These are phyloP conservation scores for Ceratocystiopsis minuta DNA, from an alignment of 2,329 filamentous ascomycete species.

Conservation along the genomic window DNA sequence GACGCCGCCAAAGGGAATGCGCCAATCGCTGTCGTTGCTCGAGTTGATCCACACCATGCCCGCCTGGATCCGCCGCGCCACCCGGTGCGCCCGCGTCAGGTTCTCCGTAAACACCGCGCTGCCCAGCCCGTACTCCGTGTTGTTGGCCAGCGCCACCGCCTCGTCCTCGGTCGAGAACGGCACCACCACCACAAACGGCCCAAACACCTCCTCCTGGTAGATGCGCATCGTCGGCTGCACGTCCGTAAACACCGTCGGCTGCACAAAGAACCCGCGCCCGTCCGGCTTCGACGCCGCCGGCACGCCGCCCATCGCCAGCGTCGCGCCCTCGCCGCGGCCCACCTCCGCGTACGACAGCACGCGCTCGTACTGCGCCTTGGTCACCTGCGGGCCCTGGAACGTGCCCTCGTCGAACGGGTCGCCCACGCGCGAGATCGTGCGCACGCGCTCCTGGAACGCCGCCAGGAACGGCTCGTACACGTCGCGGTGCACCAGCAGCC, in stretches of 20 bases:
- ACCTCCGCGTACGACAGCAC: slow-evolving; percentile 42
- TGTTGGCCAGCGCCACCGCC: slow-evolving; percentile 29
- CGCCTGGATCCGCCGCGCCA: slow-evolving; percentile 26
- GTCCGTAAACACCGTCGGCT: slow-evolving; percentile 9
- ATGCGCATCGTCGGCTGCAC: slow-evolving; percentile 12
- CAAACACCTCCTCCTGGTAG: slow-evolving; percentile 37
- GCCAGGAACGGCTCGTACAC: slow-evolving; percentile 44
- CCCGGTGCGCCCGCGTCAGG: slow-evolving; percentile 23
- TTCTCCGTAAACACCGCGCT: slow-evolving; percentile 38
- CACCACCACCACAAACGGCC: slow-evolving; percentile 35
- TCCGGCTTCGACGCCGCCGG: not conserved
- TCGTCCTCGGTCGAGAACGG: slow-evolving; percentile 33
- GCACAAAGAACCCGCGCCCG: slow-evolving; percentile 9
- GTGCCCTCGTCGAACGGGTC: slow-evolving; percentile 41
- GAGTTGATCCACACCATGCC: slow-evolving; percentile 33
- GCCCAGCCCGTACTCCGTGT: slow-evolving; percentile 36
- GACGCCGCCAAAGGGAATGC: slow-evolving; percentile 29
- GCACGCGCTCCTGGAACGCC: slow-evolving; percentile 26
- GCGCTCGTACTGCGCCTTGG: slow-evolving; percentile 42
- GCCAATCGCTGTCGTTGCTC: slow-evolving; percentile 27
- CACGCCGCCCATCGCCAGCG: slow-evolving; percentile 34
- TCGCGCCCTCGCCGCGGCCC: slow-evolving; percentile 39
- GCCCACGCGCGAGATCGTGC: slow-evolving; percentile 30
- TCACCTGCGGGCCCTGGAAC: slow-evolving; percentile 38
- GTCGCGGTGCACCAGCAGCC: slow-evolving; percentile 46